Percentiles rank a stretch among this genome's conserved stretches.
These are phyloP conservation scores for Leccinum subspadiceum DNA, from an alignment of 1,284 basidiomycete species.

Conservation along the genomic window DNA sequence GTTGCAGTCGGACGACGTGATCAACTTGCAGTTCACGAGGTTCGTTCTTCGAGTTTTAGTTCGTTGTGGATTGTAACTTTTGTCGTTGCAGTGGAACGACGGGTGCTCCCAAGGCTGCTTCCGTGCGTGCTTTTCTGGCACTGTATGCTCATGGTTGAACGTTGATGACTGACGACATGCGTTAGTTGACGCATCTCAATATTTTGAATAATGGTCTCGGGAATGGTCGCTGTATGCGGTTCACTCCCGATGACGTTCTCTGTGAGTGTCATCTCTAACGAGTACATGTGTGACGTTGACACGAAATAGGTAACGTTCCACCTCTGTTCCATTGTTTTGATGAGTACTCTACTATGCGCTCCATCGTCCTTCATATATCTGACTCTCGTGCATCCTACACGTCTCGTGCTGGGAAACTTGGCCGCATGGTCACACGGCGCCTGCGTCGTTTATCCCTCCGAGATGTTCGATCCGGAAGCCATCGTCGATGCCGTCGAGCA, in stretches of 20 bases:
- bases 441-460: conserved; percentile 73
- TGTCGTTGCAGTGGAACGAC: conserved; percentile 64
- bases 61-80: conserved; percentile 4
- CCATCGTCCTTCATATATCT: neutral
- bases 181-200: conserved; percentile 71
- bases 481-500: conserved; percentile 55
- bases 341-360: conserved; percentile 44
- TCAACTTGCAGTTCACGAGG: conserved; percentile 85
- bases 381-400: conserved; percentile 35
- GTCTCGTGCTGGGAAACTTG: conserved; percentile 79
- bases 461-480: conserved; percentile 58
- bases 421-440: conserved; percentile 76
- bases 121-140: conserved; percentile 42
- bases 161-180: neutral
- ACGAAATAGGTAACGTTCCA: conserved; percentile 64
- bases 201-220: conserved; percentile 76
- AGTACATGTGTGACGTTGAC: neutral
- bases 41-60: conserved; percentile 28
- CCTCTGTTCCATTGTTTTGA: conserved; percentile 87
- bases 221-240: conserved; percentile 68
- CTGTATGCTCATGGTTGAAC: neutral
- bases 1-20: conserved; percentile 62
- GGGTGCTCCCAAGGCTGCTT: conserved; percentile 76
- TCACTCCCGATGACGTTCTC: conserved; percentile 62
- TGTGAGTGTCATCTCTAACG: conserved; percentile 43